Evolutionary conservation across 2,329 filamentous ascomycete genomes (phyloP).

Genomic region (Pestalotiopsis fici): DNA sequence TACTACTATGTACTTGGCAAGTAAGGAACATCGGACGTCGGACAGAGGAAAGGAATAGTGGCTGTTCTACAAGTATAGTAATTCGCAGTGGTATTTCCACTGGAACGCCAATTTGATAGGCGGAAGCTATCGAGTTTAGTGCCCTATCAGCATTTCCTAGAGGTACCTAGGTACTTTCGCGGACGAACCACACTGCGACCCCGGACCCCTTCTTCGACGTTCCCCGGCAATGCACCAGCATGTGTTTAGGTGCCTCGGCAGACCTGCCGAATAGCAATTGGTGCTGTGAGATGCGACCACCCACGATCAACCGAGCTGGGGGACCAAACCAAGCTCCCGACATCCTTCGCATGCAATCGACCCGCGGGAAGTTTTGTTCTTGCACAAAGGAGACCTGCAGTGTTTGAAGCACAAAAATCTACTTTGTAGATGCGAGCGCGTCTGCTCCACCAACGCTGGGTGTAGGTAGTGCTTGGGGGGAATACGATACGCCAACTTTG

Average conservation of each 20-base stretch:
- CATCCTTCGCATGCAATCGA: neutral
- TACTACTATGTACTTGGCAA: too few relatives aligned
- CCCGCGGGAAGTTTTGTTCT: neutral
- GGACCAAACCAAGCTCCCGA: neutral
- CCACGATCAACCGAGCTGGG: neutral
- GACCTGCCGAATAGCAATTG: neutral
- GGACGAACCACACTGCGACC: neutral
- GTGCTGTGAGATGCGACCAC: neutral
- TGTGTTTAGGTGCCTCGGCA: neutral
- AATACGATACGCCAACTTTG: neutral
- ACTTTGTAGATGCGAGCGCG: neutral
- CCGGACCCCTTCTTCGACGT: neutral
- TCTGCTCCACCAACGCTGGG: neutral
- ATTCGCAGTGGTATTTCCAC: too few relatives aligned
- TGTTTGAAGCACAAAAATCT: neutral
- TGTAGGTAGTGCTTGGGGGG: neutral
- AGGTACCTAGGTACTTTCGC: too few relatives aligned
- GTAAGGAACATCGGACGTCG: too few relatives aligned
- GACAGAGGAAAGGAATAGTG: too few relatives aligned
- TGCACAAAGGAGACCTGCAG: neutral
- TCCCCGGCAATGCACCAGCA: neutral
- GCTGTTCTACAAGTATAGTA: too few relatives aligned
- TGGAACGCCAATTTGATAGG: too few relatives aligned
- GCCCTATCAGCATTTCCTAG: too few relatives aligned
- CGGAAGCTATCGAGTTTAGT: too few relatives aligned